Base-by-base conservation (phyloP, 179 eudicot species). In the Beta macrorhiza region DNA sequence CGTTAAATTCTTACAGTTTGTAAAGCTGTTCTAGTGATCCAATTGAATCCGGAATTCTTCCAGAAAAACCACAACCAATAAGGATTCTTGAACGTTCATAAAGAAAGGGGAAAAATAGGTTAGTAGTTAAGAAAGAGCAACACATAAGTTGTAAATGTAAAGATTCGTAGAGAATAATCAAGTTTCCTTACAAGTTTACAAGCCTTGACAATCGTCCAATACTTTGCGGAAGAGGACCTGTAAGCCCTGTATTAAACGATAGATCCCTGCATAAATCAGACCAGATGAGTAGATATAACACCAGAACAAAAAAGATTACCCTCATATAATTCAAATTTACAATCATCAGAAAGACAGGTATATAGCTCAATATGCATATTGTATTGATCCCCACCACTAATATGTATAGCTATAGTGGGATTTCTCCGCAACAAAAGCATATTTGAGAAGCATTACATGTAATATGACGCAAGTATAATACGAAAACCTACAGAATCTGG, bases 181-280 rank as follows among this genome's bases (percentile, higher is more conserved):
- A 14, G 59, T 37, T 61, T 86, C 19, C 92, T 87, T 86, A 94
- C 98, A 94, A 80, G 82, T 29, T 91, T 53, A 90, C 77, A 72
- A 93, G 84, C 74, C 88, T 86, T 77, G 83, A 80, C 69, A 92
- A 64, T 72, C 82, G 75, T 79, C 93, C 97, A 67, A 94, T 91
- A 22, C 84, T 71, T 71, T 79, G 74, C 42, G 98, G 91, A 86
- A 94, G 88, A 83, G 92, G 32, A 59, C 98, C 98, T 10, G 84
- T 87, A 78, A 94, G 80, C 5, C 81, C 90, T 81, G 57, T 79
- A 82, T 94, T 94, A 84, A 88, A 90, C 22, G 98, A 94, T 44
- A 94, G 86, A 86, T 90, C 95, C 88, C 98, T 94, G 81, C 53
- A 88, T 15, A 71, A 37, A 73, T 74, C 65, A 56, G 44, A 65